Evolutionary conservation across 2,329 filamentous ascomycete genomes (phyloP).

Genomic region (Mycogone perniciosa): DNA sequence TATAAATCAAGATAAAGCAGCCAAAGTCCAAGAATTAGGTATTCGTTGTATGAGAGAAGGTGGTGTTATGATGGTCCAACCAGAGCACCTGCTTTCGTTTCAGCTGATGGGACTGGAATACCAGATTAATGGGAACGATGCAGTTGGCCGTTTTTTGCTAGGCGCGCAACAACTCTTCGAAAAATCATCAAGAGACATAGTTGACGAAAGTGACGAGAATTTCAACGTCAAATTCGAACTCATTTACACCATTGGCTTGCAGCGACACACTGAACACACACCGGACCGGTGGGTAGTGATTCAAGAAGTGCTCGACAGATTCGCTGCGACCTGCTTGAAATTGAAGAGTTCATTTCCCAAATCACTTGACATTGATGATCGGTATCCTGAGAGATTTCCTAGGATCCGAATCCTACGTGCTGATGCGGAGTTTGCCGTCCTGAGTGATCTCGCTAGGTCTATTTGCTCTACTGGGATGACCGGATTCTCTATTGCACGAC

Average conservation of each 20-base stretch:
- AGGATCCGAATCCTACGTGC: constrained; percentile 40
- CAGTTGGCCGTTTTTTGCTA: constrained; percentile 30
- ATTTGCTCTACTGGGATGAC: constrained; percentile 38
- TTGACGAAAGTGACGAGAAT: constrained; percentile 62
- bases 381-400: constrained; percentile 36
- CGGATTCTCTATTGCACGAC: constrained; percentile 36
- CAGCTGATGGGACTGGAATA: constrained; percentile 54
- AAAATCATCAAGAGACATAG: constrained; percentile 43
- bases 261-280: constrained; percentile 41
- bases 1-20: constrained; percentile 30
- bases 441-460: constrained; percentile 27
- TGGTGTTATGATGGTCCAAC: constrained; percentile 55
- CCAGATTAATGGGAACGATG: constrained; percentile 23
- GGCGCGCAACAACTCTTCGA: constrained; percentile 39
- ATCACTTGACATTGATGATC: constrained; percentile 37
- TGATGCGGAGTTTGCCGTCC: constrained; percentile 23
- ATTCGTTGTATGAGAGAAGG: constrained; percentile 40
- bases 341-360: constrained; percentile 26
- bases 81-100: constrained; percentile 59
- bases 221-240: constrained; percentile 56
- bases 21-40: not conserved
- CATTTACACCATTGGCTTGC: constrained; percentile 54
- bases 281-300: constrained; percentile 42
- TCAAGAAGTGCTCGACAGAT: constrained; percentile 43
- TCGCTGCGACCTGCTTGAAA: constrained; percentile 26